Conservation (phyloP, 2,329 filamentous ascomycete species). For the Nigrospora sphaerica region DNA sequence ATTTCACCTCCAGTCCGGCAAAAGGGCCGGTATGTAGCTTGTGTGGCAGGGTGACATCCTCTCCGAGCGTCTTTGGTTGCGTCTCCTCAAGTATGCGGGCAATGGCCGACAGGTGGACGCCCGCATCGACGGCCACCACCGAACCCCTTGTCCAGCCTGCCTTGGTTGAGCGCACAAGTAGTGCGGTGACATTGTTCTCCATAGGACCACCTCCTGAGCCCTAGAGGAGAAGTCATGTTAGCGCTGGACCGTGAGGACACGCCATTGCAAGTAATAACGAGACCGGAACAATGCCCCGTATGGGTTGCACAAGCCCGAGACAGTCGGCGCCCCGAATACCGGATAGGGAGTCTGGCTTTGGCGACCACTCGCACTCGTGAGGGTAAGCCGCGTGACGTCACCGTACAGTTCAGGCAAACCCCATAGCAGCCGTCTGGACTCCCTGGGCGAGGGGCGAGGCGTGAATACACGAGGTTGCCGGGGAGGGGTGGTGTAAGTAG, state of each 20-base stretch:
- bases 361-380: too few relatives aligned
- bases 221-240: conserved; percentile 35
- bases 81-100: conserved; percentile 65
- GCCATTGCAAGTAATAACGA: not conserved
- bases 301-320: too few relatives aligned
- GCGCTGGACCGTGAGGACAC: conserved; percentile 15
- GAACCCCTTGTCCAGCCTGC: conserved; percentile 77
- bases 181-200: conserved; percentile 84
- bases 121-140: conserved; percentile 86
- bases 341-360: too few relatives aligned
- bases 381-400: too few relatives aligned
- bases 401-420: conserved; percentile 2
- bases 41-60: conserved; percentile 36
- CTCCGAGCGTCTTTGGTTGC: conserved; percentile 28
- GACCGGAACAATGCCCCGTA: not conserved
- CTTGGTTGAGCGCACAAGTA: conserved; percentile 76
- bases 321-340: too few relatives aligned
- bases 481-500: too few relatives aligned
- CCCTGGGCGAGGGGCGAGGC: too few relatives aligned
- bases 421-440: too few relatives aligned
- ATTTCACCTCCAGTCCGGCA: conserved; percentile 65
- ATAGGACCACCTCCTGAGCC: conserved; percentile 83
- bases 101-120: conserved; percentile 82
- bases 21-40: conserved; percentile 67
- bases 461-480: too few relatives aligned